Percentiles rank a stretch among this genome's conserved stretches.
phyloP scores from a whole-genome alignment of 345 rosid species.

The Anastatica hierochuntica region DNA sequence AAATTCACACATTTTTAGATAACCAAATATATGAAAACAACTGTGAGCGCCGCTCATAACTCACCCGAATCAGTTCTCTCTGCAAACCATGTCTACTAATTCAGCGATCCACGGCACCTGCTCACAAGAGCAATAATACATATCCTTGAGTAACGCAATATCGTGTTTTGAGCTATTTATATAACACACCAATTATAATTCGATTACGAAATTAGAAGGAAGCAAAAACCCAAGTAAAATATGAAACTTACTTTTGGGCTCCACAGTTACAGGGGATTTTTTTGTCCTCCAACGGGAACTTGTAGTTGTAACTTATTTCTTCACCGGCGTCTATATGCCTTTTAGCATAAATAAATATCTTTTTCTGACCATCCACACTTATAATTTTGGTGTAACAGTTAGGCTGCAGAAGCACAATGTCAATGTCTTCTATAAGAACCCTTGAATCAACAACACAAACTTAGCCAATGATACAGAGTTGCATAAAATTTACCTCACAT shows the following conservation, averaged over 20 bases:
- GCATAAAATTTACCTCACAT: conserved; percentile 54
- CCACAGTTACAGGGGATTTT: conserved; percentile 98
- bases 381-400: conserved; percentile 98
- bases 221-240: no score
- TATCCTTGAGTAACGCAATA: no score
- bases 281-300: conserved; percentile 88
- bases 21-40: no score
- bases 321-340: conserved; percentile 77
- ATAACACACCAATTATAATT: no score
- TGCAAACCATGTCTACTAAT: no score
- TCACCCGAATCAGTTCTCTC: no score
- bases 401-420: conserved; percentile 62
- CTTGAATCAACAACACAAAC: conserved; percentile 8
- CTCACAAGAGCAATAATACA: no score
- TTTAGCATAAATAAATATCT: conserved; percentile 90
- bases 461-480: background rate
- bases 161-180: no score
- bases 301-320: conserved; percentile 95
- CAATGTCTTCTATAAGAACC: conserved; percentile 15
- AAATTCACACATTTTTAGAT: no score
- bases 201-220: no score
- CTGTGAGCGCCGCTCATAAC: no score
- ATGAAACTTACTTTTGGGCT: conserved; percentile 80
- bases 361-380: conserved; percentile 85
- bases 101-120: no score